phyloP scores from a whole-genome alignment of 192 early-diverging fungal genomes.

The Gaertneriomyces sp. region DNA sequence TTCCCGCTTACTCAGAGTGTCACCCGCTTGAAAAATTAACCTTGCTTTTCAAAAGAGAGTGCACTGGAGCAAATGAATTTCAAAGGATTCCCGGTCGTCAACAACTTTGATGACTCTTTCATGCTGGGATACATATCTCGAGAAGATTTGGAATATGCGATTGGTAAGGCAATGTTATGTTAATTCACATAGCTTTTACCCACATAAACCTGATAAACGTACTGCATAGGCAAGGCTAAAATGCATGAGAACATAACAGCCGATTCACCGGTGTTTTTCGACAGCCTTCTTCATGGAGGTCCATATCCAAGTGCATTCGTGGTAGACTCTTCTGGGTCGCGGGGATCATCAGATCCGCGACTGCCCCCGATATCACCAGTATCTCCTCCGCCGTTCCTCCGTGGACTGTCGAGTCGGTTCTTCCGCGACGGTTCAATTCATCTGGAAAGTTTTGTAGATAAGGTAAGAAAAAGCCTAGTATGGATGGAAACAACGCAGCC shows the following conservation, averaged over 20 bases:
- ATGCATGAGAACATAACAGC: background rate
- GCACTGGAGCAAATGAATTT: slow-evolving; percentile 51
- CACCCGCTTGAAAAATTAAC: slow-evolving; percentile 47
- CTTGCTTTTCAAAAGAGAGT: slow-evolving; percentile 12
- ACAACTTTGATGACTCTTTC: slow-evolving; percentile 50
- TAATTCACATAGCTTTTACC: background rate
- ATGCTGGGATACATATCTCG: slow-evolving; percentile 74
- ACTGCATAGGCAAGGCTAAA: background rate
- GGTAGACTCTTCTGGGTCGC: too few species aligned
- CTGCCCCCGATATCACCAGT: too few species aligned
- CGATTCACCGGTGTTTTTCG: slow-evolving; percentile 1
- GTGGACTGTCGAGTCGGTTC: too few species aligned
- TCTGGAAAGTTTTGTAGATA: too few species aligned
- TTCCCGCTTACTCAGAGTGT: slow-evolving; percentile 51
- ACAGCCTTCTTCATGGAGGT: background rate
- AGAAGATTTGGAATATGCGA: slow-evolving; percentile 66
- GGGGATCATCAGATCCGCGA: too few species aligned
- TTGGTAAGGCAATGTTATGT: slow-evolving; percentile 19
- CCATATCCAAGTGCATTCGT: too few species aligned
- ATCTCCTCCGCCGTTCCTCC: too few species aligned
- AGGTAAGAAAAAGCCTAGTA: too few species aligned
- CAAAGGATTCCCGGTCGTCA: slow-evolving; percentile 74
- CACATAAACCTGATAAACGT: background rate
- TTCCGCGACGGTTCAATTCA: too few species aligned
- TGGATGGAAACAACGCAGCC: too few species aligned